phyloP scores from a whole-genome alignment of 2,329 filamentous ascomycete species.

The Fusarium sp. region DNA sequence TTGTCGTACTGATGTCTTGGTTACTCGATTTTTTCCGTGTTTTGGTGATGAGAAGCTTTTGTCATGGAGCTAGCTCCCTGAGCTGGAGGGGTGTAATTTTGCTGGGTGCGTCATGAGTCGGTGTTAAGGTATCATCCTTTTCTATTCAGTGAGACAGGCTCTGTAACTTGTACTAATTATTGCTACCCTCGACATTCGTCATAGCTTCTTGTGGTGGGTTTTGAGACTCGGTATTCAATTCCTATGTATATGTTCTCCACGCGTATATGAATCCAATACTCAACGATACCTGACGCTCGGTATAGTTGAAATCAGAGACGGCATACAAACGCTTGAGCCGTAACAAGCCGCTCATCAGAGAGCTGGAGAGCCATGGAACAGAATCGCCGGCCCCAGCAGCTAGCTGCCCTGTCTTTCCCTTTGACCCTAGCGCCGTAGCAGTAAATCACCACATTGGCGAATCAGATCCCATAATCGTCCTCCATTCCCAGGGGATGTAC shows the following conservation, averaged over 20 bases:
- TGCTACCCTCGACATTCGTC: neutral
- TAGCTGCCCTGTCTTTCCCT: constrained; percentile 12
- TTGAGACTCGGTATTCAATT: neutral
- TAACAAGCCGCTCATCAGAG: constrained; percentile 18
- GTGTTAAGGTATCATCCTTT: neutral
- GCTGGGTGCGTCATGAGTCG: constrained; percentile 24
- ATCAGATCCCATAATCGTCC: constrained; percentile 9
- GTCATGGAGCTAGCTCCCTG: constrained; percentile 24
- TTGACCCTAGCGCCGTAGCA: constrained; percentile 28
- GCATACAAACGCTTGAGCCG: constrained; percentile 13
- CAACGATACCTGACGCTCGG: neutral
- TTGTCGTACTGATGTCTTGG: neutral
- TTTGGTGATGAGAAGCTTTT: constrained; percentile 21
- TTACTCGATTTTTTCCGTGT: constrained; percentile 8
- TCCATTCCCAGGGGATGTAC: neutral
- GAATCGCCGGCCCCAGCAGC: constrained; percentile 10
- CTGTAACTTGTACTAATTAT: neutral
- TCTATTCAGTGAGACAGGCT: neutral
- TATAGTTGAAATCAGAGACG: neutral
- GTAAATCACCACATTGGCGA: constrained; percentile 1
- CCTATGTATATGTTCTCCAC: neutral
- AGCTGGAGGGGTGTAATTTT: constrained; percentile 36
- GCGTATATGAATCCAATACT: neutral
- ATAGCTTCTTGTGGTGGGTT: neutral
- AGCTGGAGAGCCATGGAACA: neutral